These are phyloP conservation scores for Blumeria hordei DNA, from an alignment of 2,329 filamentous ascomycete genomes.

Conservation along the genomic window DNA sequence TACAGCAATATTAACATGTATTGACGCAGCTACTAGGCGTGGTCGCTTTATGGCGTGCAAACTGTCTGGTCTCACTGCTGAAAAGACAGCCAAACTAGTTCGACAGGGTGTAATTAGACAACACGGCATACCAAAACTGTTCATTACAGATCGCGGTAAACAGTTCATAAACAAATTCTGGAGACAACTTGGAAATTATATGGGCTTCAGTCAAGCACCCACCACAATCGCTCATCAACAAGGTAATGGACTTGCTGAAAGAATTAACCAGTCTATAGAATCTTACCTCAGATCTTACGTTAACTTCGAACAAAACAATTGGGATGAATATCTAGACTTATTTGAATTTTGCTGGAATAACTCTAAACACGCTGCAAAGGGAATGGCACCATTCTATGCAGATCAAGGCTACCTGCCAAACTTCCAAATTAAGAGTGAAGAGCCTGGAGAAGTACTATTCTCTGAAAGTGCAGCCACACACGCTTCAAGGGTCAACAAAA, in stretches of 20 bases:
- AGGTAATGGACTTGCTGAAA: not conserved
- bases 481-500: not conserved
- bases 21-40: not conserved
- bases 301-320: conserved; percentile 4
- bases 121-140: not conserved
- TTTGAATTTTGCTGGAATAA: not conserved
- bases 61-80: not conserved
- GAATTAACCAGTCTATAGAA: conserved; percentile 2
- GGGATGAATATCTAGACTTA: conserved; percentile 1
- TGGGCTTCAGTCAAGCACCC: not conserved
- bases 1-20: not conserved
- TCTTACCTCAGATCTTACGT: conserved; percentile 2
- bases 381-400: not conserved
- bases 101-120: not conserved
- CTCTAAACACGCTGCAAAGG: not conserved
- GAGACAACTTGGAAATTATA: not conserved
- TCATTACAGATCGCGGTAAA: not conserved
- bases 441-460: not conserved
- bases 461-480: not conserved
- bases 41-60: not conserved
- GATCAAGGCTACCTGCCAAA: conserved; percentile 1
- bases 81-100: not conserved
- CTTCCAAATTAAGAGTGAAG: not conserved
- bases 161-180: not conserved
- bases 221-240: not conserved